Evolutionary conservation across 108 stramenopile genomes (phyloP).

Genomic region (Cyclotella sp.): DNA sequence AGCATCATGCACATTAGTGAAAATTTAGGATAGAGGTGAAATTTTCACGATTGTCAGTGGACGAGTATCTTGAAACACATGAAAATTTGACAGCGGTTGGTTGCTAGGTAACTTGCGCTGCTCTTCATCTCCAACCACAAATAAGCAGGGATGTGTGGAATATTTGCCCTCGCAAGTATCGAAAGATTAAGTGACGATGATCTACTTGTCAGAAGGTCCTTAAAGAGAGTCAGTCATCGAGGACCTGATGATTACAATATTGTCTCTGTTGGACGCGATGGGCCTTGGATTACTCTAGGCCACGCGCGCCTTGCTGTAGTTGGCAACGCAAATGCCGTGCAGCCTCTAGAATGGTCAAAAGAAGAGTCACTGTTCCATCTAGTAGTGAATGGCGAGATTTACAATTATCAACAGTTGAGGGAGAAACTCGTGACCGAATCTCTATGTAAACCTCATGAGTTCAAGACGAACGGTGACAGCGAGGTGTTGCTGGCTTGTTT

Average conservation of each 20-base stretch:
- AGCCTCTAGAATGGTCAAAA: background rate
- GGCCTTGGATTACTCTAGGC: slow-evolving; percentile 1
- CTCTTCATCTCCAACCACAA: background rate
- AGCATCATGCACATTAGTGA: background rate
- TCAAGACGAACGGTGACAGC: slow-evolving; percentile 10
- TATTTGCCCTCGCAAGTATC: background rate
- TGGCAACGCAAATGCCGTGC: background rate
- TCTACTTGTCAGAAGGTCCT: background rate
- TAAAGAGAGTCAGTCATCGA: background rate
- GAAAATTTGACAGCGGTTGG: background rate
- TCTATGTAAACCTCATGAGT: background rate
- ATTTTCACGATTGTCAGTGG: background rate
- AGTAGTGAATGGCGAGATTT: slow-evolving; percentile 8
- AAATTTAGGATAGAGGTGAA: background rate
- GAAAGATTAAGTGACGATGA: background rate
- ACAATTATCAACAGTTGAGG: slow-evolving; percentile 5
- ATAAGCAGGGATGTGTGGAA: slow-evolving; percentile 1
- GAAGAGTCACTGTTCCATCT: background rate
- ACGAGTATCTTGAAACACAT: background rate
- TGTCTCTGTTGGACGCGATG: background rate
- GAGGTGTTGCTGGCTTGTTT: slow-evolving; percentile 9
- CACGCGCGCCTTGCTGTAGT: background rate
- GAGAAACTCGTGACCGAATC: background rate
- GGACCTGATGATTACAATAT: slow-evolving; percentile 3
- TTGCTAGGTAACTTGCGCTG: background rate